Conservation (phyloP, 331 rosid genomes). For the Quercus lobata region DNA sequence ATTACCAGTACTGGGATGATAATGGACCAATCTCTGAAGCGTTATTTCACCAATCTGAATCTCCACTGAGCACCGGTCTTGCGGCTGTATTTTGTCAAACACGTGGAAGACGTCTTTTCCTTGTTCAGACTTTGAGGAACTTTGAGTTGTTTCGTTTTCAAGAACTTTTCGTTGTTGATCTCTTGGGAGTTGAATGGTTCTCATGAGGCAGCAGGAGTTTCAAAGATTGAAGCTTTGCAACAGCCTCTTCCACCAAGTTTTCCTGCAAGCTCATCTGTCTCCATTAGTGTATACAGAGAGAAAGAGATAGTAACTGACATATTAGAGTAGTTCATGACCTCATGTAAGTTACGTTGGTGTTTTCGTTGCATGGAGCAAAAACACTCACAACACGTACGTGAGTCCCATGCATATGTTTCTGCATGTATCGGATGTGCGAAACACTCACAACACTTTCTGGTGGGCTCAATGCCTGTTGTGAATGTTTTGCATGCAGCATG, state of each 20-base stretch:
- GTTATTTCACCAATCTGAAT: conserved; percentile 56
- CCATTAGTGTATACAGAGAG: not conserved
- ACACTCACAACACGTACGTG: too few relatives aligned
- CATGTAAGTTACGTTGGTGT: too few relatives aligned
- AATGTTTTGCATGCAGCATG: too few relatives aligned
- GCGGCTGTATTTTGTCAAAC: conserved; percentile 67
- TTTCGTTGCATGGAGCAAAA: too few relatives aligned
- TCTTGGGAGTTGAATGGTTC: conserved; percentile 59
- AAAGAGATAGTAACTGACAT: not conserved
- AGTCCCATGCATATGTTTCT: too few relatives aligned
- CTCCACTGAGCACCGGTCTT: conserved; percentile 76
- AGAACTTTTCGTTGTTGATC: not conserved
- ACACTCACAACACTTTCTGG: too few relatives aligned
- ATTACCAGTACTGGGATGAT: conserved; percentile 70
- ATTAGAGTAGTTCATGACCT: too few relatives aligned
- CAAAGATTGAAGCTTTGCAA: conserved; percentile 45
- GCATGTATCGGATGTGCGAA: too few relatives aligned
- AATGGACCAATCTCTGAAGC: conserved; percentile 60
- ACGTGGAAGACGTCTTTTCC: conserved; percentile 33
- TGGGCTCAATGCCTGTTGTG: too few relatives aligned
- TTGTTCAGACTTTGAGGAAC: not conserved
- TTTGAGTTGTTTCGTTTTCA: not conserved
- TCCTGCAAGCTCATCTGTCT: conserved; percentile 47
- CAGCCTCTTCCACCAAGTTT: conserved; percentile 54
- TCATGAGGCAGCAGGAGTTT: conserved; percentile 71